Evolutionary conservation across 1,139 yeast genomes (phyloP).

Genomic region (Pichia norvegensis): DNA sequence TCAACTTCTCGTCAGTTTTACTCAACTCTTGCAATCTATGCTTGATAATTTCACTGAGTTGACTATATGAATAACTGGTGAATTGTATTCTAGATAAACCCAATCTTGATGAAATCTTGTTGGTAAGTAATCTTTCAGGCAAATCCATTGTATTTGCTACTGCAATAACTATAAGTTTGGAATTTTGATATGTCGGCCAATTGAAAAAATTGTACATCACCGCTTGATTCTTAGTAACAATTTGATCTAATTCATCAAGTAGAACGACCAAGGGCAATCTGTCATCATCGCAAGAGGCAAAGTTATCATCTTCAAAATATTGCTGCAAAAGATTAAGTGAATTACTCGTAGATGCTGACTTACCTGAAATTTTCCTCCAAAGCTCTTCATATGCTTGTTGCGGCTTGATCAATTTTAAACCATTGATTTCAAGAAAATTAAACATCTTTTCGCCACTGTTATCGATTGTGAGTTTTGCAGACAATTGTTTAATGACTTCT

Average conservation of each 20-base stretch:
- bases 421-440: conserved; percentile 80
- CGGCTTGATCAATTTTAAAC: conserved; percentile 78
- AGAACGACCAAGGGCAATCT: conserved; percentile 63
- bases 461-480: conserved; percentile 30
- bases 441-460: conserved; percentile 48
- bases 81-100: conserved; percentile 85
- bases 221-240: conserved; percentile 76
- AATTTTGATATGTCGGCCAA: conserved; percentile 84
- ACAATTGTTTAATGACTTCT: conserved; percentile 70
- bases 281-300: conserved; percentile 6
- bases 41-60: conserved; percentile 66
- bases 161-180: conserved; percentile 81
- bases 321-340: conserved; percentile 53
- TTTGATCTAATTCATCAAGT: conserved; percentile 88
- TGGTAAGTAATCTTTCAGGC: conserved; percentile 81
- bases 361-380: conserved; percentile 69
- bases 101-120: conserved; percentile 83
- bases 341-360: conserved; percentile 52
- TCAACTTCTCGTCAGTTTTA: conserved; percentile 28
- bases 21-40: conserved; percentile 57
- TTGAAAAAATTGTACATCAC: conserved; percentile 95
- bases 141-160: conserved; percentile 97
- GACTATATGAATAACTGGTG: conserved; percentile 78
- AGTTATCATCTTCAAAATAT: conserved; percentile 31
- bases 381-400: conserved; percentile 75